Percentiles rank a stretch among this genome's conserved stretches.
Evolutionary conservation across 1,284 basidiomycete genomes (phyloP).

Genomic region (Trichosporon ovoides): DNA sequence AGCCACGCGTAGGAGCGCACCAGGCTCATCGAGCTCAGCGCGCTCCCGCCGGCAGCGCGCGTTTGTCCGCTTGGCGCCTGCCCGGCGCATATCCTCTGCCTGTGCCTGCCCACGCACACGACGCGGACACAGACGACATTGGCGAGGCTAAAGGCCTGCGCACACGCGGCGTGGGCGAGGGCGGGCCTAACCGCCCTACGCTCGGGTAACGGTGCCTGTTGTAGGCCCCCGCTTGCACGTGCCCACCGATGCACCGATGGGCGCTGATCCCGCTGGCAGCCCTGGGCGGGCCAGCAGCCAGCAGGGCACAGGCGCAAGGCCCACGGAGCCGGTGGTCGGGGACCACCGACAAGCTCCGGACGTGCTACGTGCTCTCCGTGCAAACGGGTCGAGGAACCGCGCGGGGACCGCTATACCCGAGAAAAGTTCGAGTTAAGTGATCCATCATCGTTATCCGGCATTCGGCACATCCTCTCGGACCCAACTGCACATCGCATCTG

Average conservation of each 20-base stretch:
- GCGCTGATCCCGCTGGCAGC: background rate
- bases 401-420: constrained; percentile 1
- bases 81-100: no score
- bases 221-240: background rate
- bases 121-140: background rate
- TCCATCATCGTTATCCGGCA: background rate
- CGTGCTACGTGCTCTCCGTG: background rate
- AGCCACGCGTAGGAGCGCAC: background rate
- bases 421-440: background rate
- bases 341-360: constrained; percentile 4
- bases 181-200: background rate
- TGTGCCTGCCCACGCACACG: no score
- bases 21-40: background rate
- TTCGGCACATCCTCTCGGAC: background rate
- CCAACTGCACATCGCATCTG: background rate
- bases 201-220: background rate
- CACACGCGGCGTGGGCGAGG: background rate
- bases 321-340: no score
- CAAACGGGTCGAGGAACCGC: background rate
- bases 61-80: no score
- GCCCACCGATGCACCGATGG: background rate
- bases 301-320: no score
- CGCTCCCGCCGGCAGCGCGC: no score
- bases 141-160: background rate
- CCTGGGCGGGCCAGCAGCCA: background rate